Percentiles rank a stretch among this genome's conserved stretches.
Conservation (phyloP, 768 basidiomycete species). For the Nidularia sp. region DNA sequence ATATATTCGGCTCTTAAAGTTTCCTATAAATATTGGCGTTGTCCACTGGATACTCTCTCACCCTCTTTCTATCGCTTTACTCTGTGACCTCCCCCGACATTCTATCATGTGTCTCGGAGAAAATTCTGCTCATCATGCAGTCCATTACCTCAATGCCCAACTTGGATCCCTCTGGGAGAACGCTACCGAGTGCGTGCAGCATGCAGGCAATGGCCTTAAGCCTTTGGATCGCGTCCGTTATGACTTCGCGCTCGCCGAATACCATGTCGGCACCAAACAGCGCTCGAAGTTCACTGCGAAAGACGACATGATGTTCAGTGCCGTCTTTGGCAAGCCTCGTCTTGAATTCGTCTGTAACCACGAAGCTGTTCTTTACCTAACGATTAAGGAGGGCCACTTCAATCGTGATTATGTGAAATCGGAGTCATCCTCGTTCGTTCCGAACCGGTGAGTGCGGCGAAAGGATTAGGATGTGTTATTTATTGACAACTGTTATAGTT, state of each 20-base stretch:
- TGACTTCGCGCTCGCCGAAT: conserved; percentile 7
- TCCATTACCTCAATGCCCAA: conserved; percentile 10
- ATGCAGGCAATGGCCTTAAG: conserved; percentile 5
- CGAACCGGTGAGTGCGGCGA: conserved; percentile 3
- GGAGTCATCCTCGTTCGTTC: conserved; percentile 1
- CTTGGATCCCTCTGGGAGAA: conserved; percentile 9
- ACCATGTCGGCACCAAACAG: conserved; percentile 5
- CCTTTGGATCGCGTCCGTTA: conserved; percentile 6
- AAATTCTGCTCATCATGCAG: conserved; percentile 7
- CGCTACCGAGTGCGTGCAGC: conserved; percentile 7
- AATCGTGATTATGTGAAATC: conserved; percentile 7
- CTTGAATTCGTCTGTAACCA: conserved; percentile 19
- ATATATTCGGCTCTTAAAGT: no score
- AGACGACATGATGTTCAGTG: conserved; percentile 11
- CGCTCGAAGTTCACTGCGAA: conserved; percentile 5
- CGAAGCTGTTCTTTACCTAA: conserved; percentile 11
- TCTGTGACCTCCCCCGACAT: no score
- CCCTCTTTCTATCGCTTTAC: no score
- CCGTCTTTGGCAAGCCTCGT: conserved; percentile 10
- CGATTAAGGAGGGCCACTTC: conserved; percentile 11
- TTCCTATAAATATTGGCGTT: no score
- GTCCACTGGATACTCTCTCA: no score
- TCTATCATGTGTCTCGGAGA: conserved; percentile 1
- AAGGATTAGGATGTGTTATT: neutral
- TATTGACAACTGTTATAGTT: conserved; percentile 1